Base-by-base conservation (phyloP, 1,284 basidiomycete genomes). In the Stygiomarasmius scandens region DNA sequence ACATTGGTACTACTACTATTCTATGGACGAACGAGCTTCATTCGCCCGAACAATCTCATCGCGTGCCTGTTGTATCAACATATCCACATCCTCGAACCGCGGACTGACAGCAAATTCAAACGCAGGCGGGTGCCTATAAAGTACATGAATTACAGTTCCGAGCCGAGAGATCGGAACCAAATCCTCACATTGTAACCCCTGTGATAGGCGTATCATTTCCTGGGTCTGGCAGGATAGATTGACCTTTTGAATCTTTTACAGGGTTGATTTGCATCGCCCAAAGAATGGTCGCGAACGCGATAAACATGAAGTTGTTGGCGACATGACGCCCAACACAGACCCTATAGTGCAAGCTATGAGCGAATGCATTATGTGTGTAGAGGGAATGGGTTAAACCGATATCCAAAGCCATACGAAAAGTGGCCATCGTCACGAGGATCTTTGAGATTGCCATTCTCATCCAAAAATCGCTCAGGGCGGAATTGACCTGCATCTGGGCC, bases 361-460 rank as follows among this genome's bases (percentile, higher is more conserved):
- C 32, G 32, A 8, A n/a, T n/a, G n/a, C 32, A 14, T 8, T 34
- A 8, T 34, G 32, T 8, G 14, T 34, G 14, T 34, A 34, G 32
- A 8, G 32, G 10, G 3, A 16, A 14, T 8, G 14, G 24, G 11
- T 24, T 29, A 8, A 56, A n/a, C 49, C 55, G 32, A 5, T 32
- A 22, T 16, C 55, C 55, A 32, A 57, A 57, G 24, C 50, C 55
- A 52, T 47, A 57, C 0, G 44, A n/a, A 19, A 36, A 52, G 24
- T 57, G 55, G 2, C 50, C 55, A 44, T 55, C 54, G 9, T 44
- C 36, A 49, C 20, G n/a, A 2, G 45, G 14, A 22, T 23, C 29
- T 16, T 34, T 51, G 11, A 24, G 12, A 1, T 16, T 11, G 19
- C 36, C 54, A 29, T 44, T 32, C n/a, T 23, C 22, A 14, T 24